These are phyloP conservation scores for Aspergillus sp. DNA, from an alignment of 2,329 filamentous ascomycete species.

Conservation along the genomic window DNA sequence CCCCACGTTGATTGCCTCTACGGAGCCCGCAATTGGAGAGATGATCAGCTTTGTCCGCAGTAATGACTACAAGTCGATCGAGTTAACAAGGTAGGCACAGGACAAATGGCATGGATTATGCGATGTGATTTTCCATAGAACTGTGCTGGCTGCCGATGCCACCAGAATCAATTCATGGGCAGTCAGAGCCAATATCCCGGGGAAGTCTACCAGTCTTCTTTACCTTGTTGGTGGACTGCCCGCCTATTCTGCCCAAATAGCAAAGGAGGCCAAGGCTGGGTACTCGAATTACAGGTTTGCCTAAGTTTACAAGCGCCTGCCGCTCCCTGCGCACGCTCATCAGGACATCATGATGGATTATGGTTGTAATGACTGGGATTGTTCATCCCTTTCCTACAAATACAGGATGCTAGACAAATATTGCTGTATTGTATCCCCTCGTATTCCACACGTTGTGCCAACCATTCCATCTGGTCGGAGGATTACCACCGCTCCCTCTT, in stretches of 20 bases:
- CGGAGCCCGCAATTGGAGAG: too few species aligned
- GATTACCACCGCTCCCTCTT: constrained; percentile 2
- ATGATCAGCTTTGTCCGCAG: background rate
- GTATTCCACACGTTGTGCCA: background rate
- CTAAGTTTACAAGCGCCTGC: too few species aligned
- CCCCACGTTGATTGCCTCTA: constrained; percentile 34
- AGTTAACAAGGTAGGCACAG: background rate
- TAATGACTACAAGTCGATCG: background rate
- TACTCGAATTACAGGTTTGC: too few species aligned
- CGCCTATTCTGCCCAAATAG: too few species aligned
- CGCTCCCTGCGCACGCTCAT: too few species aligned
- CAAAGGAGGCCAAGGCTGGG: too few species aligned
- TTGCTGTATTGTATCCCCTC: background rate
- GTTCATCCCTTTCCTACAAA: background rate
- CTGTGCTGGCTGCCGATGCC: too few species aligned
- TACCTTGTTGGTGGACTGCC: background rate
- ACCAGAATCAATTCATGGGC: background rate
- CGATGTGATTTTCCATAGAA: too few species aligned
- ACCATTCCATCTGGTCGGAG: constrained; percentile 13
- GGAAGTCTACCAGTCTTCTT: background rate
- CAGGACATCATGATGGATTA: too few species aligned
- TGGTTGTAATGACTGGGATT: too few species aligned
- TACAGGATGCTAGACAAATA: constrained; percentile 9
- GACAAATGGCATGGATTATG: too few species aligned
- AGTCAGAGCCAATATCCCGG: constrained; percentile 26